Evolutionary conservation across 2,329 filamentous ascomycete species (phyloP).

Genomic region (Exophiala calicioides): DNA sequence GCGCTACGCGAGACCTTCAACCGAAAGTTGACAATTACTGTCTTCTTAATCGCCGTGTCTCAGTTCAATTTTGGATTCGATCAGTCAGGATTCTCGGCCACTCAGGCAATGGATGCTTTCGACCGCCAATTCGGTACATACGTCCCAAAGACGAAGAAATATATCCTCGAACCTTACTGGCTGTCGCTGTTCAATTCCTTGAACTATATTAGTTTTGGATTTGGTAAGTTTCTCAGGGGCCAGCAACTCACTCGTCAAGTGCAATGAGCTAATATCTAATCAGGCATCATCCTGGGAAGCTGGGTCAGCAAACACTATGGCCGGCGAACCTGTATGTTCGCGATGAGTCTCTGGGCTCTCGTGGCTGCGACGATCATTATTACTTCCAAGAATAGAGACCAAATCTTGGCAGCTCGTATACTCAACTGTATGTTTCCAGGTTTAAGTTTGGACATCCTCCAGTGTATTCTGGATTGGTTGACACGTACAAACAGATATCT

Average conservation of each 20-base stretch:
- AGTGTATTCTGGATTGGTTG: neutral
- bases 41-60: conserved; percentile 10
- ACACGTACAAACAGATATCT: conserved; percentile 6
- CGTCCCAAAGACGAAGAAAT: conserved; percentile 7
- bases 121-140: conserved; percentile 11
- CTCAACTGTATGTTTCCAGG: conserved; percentile 13
- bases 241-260: neutral
- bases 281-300: conserved; percentile 14
- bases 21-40: conserved; percentile 8
- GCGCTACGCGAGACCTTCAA: conserved; percentile 5
- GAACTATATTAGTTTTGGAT: conserved; percentile 7
- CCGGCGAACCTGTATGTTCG: conserved; percentile 12
- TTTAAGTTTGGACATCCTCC: no score
- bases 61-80: conserved; percentile 21
- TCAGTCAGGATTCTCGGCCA: conserved; percentile 7
- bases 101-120: conserved; percentile 15
- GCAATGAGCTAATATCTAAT: conserved; percentile 2
- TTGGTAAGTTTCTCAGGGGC: neutral
- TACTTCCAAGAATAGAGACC: conserved; percentile 16
- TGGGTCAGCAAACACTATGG: conserved; percentile 14
- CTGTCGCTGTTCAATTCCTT: conserved; percentile 18
- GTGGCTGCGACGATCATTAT: conserved; percentile 13
- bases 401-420: conserved; percentile 15
- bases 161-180: conserved; percentile 13
- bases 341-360: conserved; percentile 18